Percentiles rank a stretch among this genome's conserved stretches.
These are phyloP conservation scores for Botryobasidium botryosum DNA, from an alignment of 768 basidiomycete species.

Conservation along the genomic window DNA sequence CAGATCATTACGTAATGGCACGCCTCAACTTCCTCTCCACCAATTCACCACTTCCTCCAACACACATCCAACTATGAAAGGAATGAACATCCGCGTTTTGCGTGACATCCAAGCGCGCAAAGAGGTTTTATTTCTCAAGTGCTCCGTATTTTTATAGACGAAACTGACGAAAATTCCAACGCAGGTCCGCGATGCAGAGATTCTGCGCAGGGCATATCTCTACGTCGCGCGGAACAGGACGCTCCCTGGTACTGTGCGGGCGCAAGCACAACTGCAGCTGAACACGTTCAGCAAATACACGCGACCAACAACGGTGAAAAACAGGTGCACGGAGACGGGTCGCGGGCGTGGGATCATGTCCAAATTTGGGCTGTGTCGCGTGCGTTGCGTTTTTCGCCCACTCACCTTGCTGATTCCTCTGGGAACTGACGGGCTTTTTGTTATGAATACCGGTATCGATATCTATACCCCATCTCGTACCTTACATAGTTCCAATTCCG, in stretches of 20 bases:
- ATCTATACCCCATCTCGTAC: neutral
- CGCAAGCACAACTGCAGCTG: conserved; percentile 86
- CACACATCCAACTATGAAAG: too few species aligned
- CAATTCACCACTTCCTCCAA: too few species aligned
- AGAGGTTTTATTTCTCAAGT: conserved; percentile 3
- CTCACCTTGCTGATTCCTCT: neutral
- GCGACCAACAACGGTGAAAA: conserved; percentile 75
- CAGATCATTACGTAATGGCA: too few species aligned
- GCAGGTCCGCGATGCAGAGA: conserved; percentile 56
- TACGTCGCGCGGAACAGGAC: conserved; percentile 86
- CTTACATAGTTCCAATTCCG: conserved; percentile 69
- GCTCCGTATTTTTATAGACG: neutral
- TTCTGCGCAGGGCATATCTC: conserved; percentile 76
- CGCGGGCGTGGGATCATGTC: conserved; percentile 75
- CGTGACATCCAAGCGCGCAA: conserved; percentile 10
- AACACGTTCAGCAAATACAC: conserved; percentile 74
- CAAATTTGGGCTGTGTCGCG: conserved; percentile 76
- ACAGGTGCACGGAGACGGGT: conserved; percentile 74
- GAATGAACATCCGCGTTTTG: conserved; percentile 10
- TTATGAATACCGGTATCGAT: neutral
- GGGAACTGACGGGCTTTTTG: neutral
- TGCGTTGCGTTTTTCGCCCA: conserved; percentile 20
- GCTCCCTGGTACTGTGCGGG: conserved; percentile 73
- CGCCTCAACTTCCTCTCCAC: too few species aligned
- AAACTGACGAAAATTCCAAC: conserved; percentile 29